Evolutionary conservation across 2,329 filamentous ascomycete genomes (phyloP).

Genomic region (Teratosphaeria nubilosa): DNA sequence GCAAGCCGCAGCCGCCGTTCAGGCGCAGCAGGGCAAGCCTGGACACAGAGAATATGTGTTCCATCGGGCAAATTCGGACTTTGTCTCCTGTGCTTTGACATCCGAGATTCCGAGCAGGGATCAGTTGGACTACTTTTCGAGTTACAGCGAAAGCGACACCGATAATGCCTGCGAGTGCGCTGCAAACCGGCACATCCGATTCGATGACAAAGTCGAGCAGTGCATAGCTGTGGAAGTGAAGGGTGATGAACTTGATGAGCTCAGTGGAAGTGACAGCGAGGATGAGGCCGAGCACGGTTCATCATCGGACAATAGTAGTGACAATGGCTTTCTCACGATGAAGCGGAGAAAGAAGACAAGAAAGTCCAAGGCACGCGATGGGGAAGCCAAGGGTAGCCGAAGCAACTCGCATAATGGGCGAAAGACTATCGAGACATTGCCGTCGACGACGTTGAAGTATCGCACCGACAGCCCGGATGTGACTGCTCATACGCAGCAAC

Average conservation of each 20-base stretch:
- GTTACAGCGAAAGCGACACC: constrained; percentile 55
- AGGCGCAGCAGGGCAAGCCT: constrained; percentile 58
- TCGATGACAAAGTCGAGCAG: constrained; percentile 91
- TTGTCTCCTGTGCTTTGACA: constrained; percentile 46
- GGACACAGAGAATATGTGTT: constrained; percentile 31
- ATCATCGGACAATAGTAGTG: constrained; percentile 43
- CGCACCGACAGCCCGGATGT: constrained; percentile 63
- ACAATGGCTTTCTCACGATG: constrained; percentile 76
- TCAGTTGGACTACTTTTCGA: constrained; percentile 52
- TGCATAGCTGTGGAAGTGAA: constrained; percentile 89
- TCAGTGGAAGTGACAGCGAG: constrained; percentile 26
- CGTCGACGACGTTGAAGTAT: constrained; percentile 80
- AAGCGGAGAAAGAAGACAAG: constrained; percentile 44
- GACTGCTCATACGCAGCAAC: constrained; percentile 21
- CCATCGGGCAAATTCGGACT: constrained; percentile 59
- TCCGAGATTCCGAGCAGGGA: constrained; percentile 52
- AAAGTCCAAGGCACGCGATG: constrained; percentile 5
- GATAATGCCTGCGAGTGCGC: constrained; percentile 49
- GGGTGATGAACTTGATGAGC: constrained; percentile 62
- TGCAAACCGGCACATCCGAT: constrained; percentile 81
- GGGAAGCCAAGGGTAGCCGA: constrained; percentile 35
- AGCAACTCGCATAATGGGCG: constrained; percentile 47
- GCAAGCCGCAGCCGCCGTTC: constrained; percentile 76
- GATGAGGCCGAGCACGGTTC: constrained; percentile 35
- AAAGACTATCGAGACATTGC: constrained; percentile 79